phyloP scores from a whole-genome alignment of 148 eudicot genomes.

The Suaeda aralocaspica region DNA sequence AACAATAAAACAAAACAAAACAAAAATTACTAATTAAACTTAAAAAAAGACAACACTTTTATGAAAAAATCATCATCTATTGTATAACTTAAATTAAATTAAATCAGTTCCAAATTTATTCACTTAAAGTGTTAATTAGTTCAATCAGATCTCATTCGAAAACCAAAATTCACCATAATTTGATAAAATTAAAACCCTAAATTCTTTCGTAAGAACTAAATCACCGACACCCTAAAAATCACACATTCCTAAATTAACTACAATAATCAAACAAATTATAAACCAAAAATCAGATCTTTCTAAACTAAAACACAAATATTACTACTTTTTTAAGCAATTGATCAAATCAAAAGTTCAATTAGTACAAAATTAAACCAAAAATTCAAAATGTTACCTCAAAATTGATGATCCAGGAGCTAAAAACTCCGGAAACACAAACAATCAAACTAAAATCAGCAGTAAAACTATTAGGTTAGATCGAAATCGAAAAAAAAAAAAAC shows the following conservation, averaged over 20 bases:
- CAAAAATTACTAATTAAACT: background rate
- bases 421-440: background rate
- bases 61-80: too few species aligned
- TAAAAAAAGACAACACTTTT: too few species aligned
- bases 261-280: background rate
- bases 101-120: background rate
- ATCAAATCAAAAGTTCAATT: conserved; percentile 9
- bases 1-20: conserved; percentile 3
- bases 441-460: background rate
- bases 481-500: background rate
- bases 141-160: conserved; percentile 9
- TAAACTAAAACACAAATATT: background rate
- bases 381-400: conserved; percentile 13
- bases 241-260: background rate
- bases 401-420: background rate
- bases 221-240: conserved; percentile 12
- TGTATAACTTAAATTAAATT: too few species aligned
- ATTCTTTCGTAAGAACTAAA: background rate
- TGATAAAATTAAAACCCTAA: background rate
- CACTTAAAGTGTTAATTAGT: conserved; percentile 3
- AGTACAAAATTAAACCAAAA: background rate
- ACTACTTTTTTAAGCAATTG: conserved; percentile 4
- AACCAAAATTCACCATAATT: background rate
- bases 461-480: conserved; percentile 24
- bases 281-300: conserved; percentile 18